phyloP scores from a whole-genome alignment of 345 rosid genomes.

The Citrus mangshanensis region DNA sequence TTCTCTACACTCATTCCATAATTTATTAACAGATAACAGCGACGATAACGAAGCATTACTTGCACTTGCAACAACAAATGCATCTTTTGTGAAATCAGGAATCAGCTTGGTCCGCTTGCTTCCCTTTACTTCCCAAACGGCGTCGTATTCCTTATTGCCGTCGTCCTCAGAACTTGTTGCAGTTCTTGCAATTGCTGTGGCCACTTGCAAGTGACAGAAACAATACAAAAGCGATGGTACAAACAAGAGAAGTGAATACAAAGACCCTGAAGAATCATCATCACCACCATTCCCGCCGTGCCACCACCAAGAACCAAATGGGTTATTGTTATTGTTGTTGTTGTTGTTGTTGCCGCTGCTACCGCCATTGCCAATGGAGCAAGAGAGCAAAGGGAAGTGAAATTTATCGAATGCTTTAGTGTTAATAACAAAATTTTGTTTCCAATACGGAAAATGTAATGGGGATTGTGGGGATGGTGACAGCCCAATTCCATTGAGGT shows the following conservation, averaged over 20 bases:
- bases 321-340: constrained; percentile 24
- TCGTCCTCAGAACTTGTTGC: constrained; percentile 17
- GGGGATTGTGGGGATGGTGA: neutral
- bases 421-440: neutral
- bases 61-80: constrained; percentile 37
- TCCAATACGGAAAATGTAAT: neutral
- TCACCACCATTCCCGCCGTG: constrained; percentile 9
- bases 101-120: constrained; percentile 62
- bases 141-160: constrained; percentile 23
- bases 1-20: constrained; percentile 44
- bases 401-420: neutral
- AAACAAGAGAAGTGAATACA: constrained; percentile 8
- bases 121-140: constrained; percentile 74
- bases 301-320: constrained; percentile 38
- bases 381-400: constrained; percentile 15
- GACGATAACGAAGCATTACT: constrained; percentile 23
- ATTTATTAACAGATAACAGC: constrained; percentile 30
- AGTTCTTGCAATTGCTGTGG: constrained; percentile 45
- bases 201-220: constrained; percentile 38
- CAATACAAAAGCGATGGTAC: constrained; percentile 33
- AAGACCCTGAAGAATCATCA: constrained; percentile 1
- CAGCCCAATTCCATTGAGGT: constrained; percentile 10
- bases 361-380: constrained; percentile 15
- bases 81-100: constrained; percentile 50
- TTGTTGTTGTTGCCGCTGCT: constrained; percentile 29